phyloP scores from a whole-genome alignment of 2,329 filamentous ascomycete genomes.

The Chalara sp. region DNA sequence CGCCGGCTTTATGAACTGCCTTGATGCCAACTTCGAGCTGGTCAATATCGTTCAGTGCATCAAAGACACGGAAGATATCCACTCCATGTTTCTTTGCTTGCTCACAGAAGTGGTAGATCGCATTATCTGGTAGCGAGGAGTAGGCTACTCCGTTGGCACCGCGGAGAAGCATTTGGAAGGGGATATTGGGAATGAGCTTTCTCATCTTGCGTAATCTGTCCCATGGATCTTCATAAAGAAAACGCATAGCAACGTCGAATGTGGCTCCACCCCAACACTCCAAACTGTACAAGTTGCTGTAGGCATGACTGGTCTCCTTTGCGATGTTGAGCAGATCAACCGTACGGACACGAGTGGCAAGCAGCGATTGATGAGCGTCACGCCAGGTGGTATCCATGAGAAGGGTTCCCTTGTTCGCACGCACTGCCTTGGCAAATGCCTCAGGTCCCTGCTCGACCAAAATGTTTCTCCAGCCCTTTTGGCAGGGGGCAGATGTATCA shows the following conservation, averaged over 20 bases:
- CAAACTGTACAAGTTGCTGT: conserved; percentile 84
- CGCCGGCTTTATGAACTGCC: conserved; percentile 93
- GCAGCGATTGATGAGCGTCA: conserved; percentile 94
- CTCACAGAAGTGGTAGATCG: conserved; percentile 96
- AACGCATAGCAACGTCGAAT: conserved; percentile 97
- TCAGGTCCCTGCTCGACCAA: conserved; percentile 82
- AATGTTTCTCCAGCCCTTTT: conserved; percentile 86
- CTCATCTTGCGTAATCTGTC: conserved; percentile 93
- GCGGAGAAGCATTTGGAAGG: conserved; percentile 98
- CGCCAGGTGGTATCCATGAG: conserved; percentile 99
- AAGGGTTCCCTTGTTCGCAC: conserved; percentile 87
- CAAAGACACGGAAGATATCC: conserved; percentile 98
- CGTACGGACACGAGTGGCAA: conserved; percentile 92
- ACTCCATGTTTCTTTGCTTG: conserved; percentile 98
- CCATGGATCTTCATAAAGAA: conserved; percentile 99
- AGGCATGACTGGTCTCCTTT: conserved; percentile 89
- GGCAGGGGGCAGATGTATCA: conserved; percentile 67
- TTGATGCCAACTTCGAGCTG: conserved; percentile 97
- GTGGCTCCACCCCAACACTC: conserved; percentile 99
- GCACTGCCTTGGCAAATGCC: conserved; percentile 89
- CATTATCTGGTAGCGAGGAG: conserved; percentile 92
- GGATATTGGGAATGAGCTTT: conserved; percentile 93
- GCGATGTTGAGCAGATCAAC: conserved; percentile 94
- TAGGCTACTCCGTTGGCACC: conserved; percentile 98
- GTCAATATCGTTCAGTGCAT: conserved; percentile 90